These are phyloP conservation scores for Erythrophleum ivorense DNA, from an alignment of 331 rosid genomes.

Conservation along the genomic window DNA sequence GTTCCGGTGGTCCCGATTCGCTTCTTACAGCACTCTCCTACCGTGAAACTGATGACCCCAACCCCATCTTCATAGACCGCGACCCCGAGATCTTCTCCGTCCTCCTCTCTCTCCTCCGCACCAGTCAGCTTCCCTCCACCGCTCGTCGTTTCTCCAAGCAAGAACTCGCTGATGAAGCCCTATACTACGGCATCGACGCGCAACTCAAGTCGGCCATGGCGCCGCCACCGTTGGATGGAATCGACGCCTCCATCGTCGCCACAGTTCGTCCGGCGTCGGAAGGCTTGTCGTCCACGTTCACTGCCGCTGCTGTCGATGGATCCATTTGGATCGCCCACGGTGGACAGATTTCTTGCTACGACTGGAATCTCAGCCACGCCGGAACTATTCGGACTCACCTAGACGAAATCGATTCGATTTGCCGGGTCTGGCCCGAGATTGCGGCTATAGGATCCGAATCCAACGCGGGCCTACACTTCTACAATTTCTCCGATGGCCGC, in stretches of 20 bases:
- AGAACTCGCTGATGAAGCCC: constrained; percentile 87
- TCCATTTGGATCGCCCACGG: constrained; percentile 91
- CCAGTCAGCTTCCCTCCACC: constrained; percentile 70
- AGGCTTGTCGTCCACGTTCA: constrained; percentile 67
- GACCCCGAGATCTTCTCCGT: constrained; percentile 87
- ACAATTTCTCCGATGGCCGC: constrained; percentile 67
- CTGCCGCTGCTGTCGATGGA: constrained; percentile 56
- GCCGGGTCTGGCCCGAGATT: constrained; percentile 73
- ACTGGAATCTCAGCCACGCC: constrained; percentile 62
- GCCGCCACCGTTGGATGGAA: constrained; percentile 69
- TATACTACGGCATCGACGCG: constrained; percentile 77
- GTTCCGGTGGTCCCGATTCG: constrained; percentile 73
- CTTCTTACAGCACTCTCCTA: constrained; percentile 70
- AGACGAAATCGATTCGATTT: constrained; percentile 66
- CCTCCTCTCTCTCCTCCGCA: constrained; percentile 82
- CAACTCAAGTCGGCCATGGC: constrained; percentile 62
- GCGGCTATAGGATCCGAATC: constrained; percentile 71
- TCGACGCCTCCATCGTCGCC: constrained; percentile 64
- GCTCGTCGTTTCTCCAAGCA: constrained; percentile 69
- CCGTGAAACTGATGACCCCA: constrained; percentile 52
- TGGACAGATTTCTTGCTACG: constrained; percentile 81
- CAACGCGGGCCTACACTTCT: constrained; percentile 72
- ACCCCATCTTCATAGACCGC: constrained; percentile 83
- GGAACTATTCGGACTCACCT: constrained; percentile 76
- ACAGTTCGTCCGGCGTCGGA: constrained; percentile 75